Conservation (phyloP, 2,329 filamentous ascomycete genomes). For the Fusarium sp. region DNA sequence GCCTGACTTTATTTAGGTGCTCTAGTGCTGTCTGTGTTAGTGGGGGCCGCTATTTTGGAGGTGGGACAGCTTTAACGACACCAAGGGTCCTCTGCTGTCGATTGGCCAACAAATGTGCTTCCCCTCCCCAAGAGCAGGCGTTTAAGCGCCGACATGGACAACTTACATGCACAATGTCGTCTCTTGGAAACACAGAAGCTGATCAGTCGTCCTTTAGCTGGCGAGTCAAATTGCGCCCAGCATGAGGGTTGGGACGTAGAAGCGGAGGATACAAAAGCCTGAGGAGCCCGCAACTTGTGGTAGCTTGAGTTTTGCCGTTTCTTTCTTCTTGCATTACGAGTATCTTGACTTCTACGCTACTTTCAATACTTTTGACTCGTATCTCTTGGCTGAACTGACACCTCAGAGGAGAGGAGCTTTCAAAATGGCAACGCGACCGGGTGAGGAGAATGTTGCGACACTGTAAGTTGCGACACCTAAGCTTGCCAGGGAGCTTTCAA, state of each 20-base stretch:
- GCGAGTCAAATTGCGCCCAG: conserved; percentile 42
- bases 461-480: conserved; percentile 56
- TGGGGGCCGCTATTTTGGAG: conserved; percentile 45
- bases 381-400: background rate
- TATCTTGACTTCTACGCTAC: conserved; percentile 6
- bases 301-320: conserved; percentile 19
- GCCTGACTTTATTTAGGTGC: background rate
- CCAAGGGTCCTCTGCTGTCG: conserved; percentile 41
- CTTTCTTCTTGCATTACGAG: conserved; percentile 21
- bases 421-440: conserved; percentile 61
- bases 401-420: conserved; percentile 9
- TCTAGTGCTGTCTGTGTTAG: conserved; percentile 15
- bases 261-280: conserved; percentile 44
- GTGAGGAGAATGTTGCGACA: conserved; percentile 65
- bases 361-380: background rate
- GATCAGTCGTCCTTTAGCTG: conserved; percentile 36
- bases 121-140: conserved; percentile 44
- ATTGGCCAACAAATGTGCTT: conserved; percentile 44
- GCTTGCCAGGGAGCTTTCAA: background rate
- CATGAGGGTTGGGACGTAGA: conserved; percentile 10
- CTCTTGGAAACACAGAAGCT: conserved; percentile 41
- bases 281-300: conserved; percentile 39
- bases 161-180: conserved; percentile 46
- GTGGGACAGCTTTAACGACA: conserved; percentile 44
- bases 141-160: conserved; percentile 51